phyloP scores from a whole-genome alignment of 2,329 filamentous ascomycete genomes.

The Alternaria ethzedia region DNA sequence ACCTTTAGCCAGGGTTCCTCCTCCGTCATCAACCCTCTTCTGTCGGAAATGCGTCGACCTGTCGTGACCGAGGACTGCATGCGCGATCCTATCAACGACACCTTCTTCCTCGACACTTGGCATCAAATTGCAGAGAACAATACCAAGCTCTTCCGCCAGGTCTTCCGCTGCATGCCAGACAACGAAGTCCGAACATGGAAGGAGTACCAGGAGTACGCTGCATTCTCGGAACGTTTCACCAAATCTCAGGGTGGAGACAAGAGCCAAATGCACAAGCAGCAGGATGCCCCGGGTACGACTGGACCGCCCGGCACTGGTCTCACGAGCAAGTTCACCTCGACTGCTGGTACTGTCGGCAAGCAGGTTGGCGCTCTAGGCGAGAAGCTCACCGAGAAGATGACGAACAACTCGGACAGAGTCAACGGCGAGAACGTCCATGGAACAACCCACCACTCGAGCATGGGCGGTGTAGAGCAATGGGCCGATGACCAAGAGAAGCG shows the following conservation, averaged over 20 bases:
- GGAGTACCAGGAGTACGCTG: conserved; percentile 83
- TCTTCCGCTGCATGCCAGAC: conserved; percentile 97
- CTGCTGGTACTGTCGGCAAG: conserved; percentile 31
- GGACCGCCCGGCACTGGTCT: conserved; percentile 55
- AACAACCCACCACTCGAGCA: conserved; percentile 16
- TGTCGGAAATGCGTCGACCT: conserved; percentile 73
- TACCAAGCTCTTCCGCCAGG: conserved; percentile 88
- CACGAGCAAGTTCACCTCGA: conserved; percentile 30
- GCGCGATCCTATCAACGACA: conserved; percentile 81
- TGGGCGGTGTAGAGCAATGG: conserved; percentile 48
- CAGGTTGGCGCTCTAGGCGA: conserved; percentile 36
- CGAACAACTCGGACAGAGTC: conserved; percentile 23
- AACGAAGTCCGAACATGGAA: conserved; percentile 93
- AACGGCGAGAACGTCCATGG: conserved; percentile 11
- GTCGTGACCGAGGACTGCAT: conserved; percentile 89
- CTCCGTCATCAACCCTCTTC: conserved; percentile 55
- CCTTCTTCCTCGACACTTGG: conserved; percentile 90
- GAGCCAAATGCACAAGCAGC: conserved; percentile 59
- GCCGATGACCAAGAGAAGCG: conserved; percentile 47
- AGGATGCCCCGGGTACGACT: conserved; percentile 56
- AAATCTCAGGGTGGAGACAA: conserved; percentile 64
- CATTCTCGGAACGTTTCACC: conserved; percentile 79
- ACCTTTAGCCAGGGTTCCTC: conserved; percentile 60
- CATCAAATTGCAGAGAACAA: conserved; percentile 88
- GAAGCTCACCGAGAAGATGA: conserved; percentile 40